Evolutionary conservation across 139 green algal species (phyloP), one percentile per base, ranked within the genome.

Genomic region (Monoraphidium neglectum): DNA sequence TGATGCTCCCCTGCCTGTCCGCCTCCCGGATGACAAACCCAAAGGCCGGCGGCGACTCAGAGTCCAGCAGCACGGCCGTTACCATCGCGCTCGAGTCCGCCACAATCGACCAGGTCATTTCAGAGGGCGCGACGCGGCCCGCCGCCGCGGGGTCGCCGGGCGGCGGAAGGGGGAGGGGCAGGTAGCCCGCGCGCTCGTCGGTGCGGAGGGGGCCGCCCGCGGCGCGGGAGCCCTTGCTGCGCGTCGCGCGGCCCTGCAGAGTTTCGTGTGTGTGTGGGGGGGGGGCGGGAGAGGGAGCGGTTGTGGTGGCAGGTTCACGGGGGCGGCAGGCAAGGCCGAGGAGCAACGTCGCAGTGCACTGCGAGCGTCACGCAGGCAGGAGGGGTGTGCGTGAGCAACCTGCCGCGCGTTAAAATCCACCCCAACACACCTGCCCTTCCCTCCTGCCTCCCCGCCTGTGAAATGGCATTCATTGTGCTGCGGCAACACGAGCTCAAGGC

Each of bases 101-200:
- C 8, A 38, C 26, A 1, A 91, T 38, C 0, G 81, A 90, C 86
- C 86, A 91, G 0, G 68, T 81, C 76, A 91, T 74, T 35, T 77
- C 75, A 0, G 33, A 35, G 0, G 79, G 35, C 0, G 16, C 4
- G 21, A 85, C 53, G 36, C 60, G 70, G 32, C 32, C 53, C 23
- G 26, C 46, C 1, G 3, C 3, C 2, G 65, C n/a, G n/a, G 78
- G 79, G 68, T 84, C 64, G 4, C 83, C 83, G 23, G 83, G 80
- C 4, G 56, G 38, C 28, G 86, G 86, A 1, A 30, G 35, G 56
- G 64, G 32, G 35, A 86, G 76, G 5, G 82, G 83, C 32, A 89
- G 74, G 59, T 80, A 85, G 12, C 80, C 84, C 18, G 86, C 84
- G 1, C 90, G 82, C 4, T 67, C 30, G 72, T 94, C 90, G 15